These are phyloP conservation scores for Suillus tomentosus DNA, from an alignment of 768 basidiomycete species.

Conservation along the genomic window DNA sequence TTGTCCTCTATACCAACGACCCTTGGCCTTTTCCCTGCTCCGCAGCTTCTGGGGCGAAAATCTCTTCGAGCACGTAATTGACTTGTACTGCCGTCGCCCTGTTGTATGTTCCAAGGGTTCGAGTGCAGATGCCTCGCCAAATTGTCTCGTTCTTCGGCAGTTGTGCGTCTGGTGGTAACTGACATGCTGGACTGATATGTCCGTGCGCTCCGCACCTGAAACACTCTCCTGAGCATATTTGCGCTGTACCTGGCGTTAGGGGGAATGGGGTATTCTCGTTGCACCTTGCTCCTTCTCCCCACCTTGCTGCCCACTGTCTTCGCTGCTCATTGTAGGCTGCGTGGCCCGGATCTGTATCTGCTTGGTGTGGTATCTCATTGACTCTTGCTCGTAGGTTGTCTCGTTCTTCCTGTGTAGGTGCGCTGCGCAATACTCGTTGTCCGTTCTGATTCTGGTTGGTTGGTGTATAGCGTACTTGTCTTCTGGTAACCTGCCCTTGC, in stretches of 20 bases:
- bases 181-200: background rate
- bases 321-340: background rate
- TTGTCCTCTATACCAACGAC: constrained; percentile 1
- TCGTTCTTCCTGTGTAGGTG: too few relatives aligned
- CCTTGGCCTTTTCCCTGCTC: constrained; percentile 5
- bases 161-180: background rate
- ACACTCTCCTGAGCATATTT: background rate
- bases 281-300: background rate
- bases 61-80: background rate
- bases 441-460: background rate
- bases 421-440: too few relatives aligned
- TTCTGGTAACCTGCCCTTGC: background rate
- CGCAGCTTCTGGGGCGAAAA: background rate
- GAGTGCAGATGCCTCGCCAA: background rate
- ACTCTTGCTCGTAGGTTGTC: background rate
- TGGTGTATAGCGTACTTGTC: background rate
- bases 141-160: background rate
- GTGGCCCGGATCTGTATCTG: background rate
- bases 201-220: background rate
- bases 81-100: background rate
- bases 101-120: background rate
- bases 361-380: background rate
- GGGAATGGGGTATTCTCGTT: background rate
- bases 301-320: background rate
- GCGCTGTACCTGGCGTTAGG: background rate